Base-by-base conservation (phyloP, 768 basidiomycete species). In the Agaricus bisporus region DNA sequence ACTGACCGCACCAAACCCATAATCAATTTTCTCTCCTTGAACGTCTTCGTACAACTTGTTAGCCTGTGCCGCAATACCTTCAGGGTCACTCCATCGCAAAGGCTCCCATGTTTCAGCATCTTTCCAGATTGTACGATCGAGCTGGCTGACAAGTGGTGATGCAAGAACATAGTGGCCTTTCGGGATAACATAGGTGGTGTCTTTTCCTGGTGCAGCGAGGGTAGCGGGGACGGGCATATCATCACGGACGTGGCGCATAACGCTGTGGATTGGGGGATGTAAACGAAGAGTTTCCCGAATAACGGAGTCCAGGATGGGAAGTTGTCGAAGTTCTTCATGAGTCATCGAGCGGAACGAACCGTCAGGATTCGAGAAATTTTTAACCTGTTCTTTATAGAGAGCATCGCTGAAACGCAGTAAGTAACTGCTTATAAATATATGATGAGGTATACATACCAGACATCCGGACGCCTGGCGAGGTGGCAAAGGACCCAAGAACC, bases 201-300 rank as follows among this genome's bases (percentile, higher is more conserved):
- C 81, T 60, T 87, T 80, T 7, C 83, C 79, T 3, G 91, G 91
- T 0, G 92, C 79, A 29, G 89, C 76, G 57, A 98, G 82, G 3
- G 89, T 79, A 0, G 83, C 67, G 0, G 95, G 95, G 20, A 99
- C 81, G 43, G 82, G 74, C 58, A 95, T 86, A 65, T 92, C 88
- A 25, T 85, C 79, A 44, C 92, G 83, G 61, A 98, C 94, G 58
- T 90, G 85, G 59, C 95, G 93, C 83, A 95, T 85, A 70, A 95
- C 88, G 57, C 84, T 91, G 78, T 98, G 95, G 63, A 98, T 91
- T 1, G 95, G 95, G 17, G 95, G 92, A 71, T 98, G 95, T 58
- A 92, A 67, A 58, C 92, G 88, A 43, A 95, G 83, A 0, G 91
- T 95, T 71, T 98, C 95, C 44, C 95, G 91, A 65, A 98, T 93